phyloP scores from a whole-genome alignment of 345 rosid genomes.

The Aethionema arabicum region DNA sequence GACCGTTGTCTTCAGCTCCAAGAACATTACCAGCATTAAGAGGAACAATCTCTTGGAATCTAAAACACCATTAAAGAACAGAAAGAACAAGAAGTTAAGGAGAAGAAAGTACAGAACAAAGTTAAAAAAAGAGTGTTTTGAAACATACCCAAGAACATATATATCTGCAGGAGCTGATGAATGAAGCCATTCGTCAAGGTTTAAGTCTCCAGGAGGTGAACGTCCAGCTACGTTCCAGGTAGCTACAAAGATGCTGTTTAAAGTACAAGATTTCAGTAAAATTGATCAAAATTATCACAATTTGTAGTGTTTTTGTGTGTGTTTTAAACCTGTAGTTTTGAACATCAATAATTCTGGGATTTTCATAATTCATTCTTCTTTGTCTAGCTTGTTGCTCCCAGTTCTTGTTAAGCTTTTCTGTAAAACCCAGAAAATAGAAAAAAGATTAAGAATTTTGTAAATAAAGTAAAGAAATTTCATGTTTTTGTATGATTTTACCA shows the following conservation, averaged over 20 bases:
- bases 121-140: background rate
- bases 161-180: constrained; percentile 97
- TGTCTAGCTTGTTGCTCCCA: constrained; percentile 65
- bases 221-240: constrained; percentile 99
- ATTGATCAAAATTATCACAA: constrained; percentile 3
- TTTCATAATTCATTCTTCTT: constrained; percentile 82
- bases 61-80: constrained; percentile 19
- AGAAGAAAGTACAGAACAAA: constrained; percentile 23
- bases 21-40: constrained; percentile 94
- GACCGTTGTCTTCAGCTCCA: constrained; percentile 98
- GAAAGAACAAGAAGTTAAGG: background rate
- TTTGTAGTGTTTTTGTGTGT: background rate
- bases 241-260: constrained; percentile 81
- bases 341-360: constrained; percentile 94
- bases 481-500: constrained; percentile 46
- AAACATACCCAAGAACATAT: constrained; percentile 85
- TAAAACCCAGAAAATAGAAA: background rate
- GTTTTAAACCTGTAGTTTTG: constrained; percentile 76
- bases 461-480: too few species aligned
- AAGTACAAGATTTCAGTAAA: constrained; percentile 20
- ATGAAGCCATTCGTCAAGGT: constrained; percentile 97
- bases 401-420: constrained; percentile 78
- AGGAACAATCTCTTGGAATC: constrained; percentile 99
- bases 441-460: too few species aligned
- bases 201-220: constrained; percentile 81